Base-by-base conservation (phyloP, 331 rosid genomes). In the Dryas integrifolia region DNA sequence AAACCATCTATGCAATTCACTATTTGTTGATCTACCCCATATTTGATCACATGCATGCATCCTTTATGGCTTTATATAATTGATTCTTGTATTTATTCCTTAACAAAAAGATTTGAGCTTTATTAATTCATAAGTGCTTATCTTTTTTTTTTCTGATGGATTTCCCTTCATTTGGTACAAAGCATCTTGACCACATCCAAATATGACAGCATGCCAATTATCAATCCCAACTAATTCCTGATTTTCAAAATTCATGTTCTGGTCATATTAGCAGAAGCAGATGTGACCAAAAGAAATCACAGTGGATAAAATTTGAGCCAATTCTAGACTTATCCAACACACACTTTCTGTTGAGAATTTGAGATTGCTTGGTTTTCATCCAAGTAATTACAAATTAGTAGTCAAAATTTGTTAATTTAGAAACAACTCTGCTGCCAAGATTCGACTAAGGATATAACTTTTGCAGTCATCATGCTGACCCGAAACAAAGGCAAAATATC, bases 111-210 rank as follows among this genome's bases (percentile, higher is more conserved):
- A 30, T 30, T 30, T 30, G 35, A 30, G 14, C 6, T 50, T 14
- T 1, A 14, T 13, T 21, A 58, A 52, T 46, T 15, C 40, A 18
- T 47, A 30, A 30, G 35, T 30, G 35, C 2, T 30, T 30, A 30
- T 18, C 26, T 9, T 45, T 14, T 50, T 50, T 4, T 24, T 11
- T 55, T 44, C 5, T 8, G 53, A 18, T 47, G 30, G 21, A 56
- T 9, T 56, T 65, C 57, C 52, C 15, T 66, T 66, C 51, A 52
- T 49, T 47, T 76, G 77, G 60, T 55, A 53, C 58, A 50, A 60
- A 3, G 21, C 44, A 11, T 39, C 50, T 7, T 69, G 58, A 77
- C 48, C 48, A 14, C 15, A 41, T 21, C 30, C 12, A 51, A 21
- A 7, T 77, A 50, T 62, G 71, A 70, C 65, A 56, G 58, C 65